These are phyloP conservation scores for Fragaria nilgerrensis DNA, from an alignment of 306 rosid species.

Conservation along the genomic window DNA sequence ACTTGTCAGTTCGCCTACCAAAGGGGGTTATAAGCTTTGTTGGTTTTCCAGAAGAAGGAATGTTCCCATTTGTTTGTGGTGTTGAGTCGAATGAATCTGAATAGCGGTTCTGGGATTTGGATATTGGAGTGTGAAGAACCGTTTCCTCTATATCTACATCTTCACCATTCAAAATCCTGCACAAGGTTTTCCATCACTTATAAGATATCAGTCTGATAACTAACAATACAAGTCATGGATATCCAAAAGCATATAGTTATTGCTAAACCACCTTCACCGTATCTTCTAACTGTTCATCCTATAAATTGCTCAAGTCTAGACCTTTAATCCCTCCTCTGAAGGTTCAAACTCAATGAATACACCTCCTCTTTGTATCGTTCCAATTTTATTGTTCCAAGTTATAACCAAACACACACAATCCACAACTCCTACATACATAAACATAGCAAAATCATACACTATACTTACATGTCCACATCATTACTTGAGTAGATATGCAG, in stretches of 20 bases:
- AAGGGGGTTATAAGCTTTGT: slow-evolving; percentile 64
- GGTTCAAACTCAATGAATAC: not conserved
- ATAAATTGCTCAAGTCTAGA: not conserved
- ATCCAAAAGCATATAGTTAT: not conserved
- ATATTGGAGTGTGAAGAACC: slow-evolving; percentile 60
- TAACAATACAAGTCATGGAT: not conserved
- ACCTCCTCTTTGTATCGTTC: not conserved
- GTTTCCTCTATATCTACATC: slow-evolving; percentile 49
- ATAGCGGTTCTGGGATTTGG: slow-evolving; percentile 29
- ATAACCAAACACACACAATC: not conserved
- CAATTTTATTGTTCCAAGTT: not conserved
- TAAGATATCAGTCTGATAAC: not conserved
- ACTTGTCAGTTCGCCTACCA: slow-evolving; percentile 64
- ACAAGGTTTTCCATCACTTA: slow-evolving; percentile 16
- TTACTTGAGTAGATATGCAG: slow-evolving; percentile 73
- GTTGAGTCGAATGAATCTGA: slow-evolving; percentile 51
- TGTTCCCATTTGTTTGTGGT: slow-evolving; percentile 50
- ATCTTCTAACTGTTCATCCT: not conserved
- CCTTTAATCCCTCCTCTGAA: not conserved
- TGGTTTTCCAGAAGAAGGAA: slow-evolving; percentile 60
- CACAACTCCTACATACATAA: slow-evolving; percentile 13
- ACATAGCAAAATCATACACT: not conserved
- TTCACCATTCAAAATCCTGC: slow-evolving; percentile 63
- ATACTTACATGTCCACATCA: slow-evolving; percentile 79
- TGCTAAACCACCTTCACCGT: not conserved